Percentiles rank a stretch among this genome's conserved stretches.
phyloP scores from a whole-genome alignment of 768 basidiomycete species.

The Dictyophora rubrovolvata region DNA sequence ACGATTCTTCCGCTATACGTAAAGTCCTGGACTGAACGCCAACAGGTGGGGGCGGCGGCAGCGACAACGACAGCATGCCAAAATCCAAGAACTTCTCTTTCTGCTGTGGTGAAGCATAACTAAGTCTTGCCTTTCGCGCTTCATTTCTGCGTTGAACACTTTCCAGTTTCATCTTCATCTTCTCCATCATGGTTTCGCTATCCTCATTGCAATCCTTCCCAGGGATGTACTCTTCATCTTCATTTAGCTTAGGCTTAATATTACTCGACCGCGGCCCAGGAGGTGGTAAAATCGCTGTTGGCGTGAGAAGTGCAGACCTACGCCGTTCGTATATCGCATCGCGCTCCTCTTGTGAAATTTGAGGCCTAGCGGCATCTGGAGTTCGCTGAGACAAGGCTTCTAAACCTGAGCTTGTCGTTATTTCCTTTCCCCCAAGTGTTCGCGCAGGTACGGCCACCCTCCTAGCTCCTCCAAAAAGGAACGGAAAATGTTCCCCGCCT shows the following conservation, averaged over 20 bases:
- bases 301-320: slow-evolving; percentile 41
- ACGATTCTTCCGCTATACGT: slow-evolving; percentile 2
- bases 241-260: slow-evolving; percentile 9
- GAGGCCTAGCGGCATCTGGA: slow-evolving; percentile 13
- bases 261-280: slow-evolving; percentile 14
- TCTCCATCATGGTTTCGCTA: slow-evolving; percentile 27
- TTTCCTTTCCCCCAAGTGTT: neutral
- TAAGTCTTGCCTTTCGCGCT: slow-evolving; percentile 13
- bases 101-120: slow-evolving; percentile 5
- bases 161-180: slow-evolving; percentile 39
- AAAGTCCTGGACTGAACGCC: too few relatives aligned
- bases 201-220: slow-evolving; percentile 6
- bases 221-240: neutral
- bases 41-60: neutral
- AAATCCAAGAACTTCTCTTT: slow-evolving; percentile 9
- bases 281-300: slow-evolving; percentile 36
- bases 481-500: neutral
- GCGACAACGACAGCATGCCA: neutral
- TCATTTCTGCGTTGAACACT: slow-evolving; percentile 32
- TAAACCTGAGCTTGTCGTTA: neutral
- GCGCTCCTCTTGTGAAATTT: slow-evolving; percentile 14
- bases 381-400: slow-evolving; percentile 10
- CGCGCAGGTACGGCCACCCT: neutral
- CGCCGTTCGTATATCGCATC: slow-evolving; percentile 53
- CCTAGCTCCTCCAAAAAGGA: neutral